Evolutionary conservation across 2,329 filamentous ascomycete species (phyloP), one percentile per base, ranked within the genome.

Genomic region (Didymella keratinophila): DNA sequence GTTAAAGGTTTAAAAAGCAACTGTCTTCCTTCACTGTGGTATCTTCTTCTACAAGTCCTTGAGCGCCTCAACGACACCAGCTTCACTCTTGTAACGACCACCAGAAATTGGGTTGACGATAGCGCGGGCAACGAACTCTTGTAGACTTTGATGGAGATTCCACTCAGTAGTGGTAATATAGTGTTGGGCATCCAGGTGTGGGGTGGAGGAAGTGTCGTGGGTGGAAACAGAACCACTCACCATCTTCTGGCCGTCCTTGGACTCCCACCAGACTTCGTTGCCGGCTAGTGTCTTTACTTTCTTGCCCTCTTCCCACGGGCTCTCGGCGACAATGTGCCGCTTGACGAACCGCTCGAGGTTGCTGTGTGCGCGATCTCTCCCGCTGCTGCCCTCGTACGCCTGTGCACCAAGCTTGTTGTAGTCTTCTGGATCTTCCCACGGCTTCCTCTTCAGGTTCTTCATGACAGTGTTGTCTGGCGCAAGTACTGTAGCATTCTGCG

Each of bases 381-480:
- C 94, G 16, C 86, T 86, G 1, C 83, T 80, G 0, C 93, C 93
- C 45, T 90, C 86, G 72, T 97, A 97, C 1, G 89, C 92, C 30
- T 87, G 78, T 1, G 84, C 82, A 0, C 92, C 92, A 3, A 90
- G 79, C 1, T 77, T 76, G 3, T 82, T 79, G 74, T 95, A 94
- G 65, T 97, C 93, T 51, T 83, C 78, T 0, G 90, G 86, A 62
- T 93, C 83, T 69, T 88, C 91, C 92, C 92, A 96, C 0, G 93
- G 93, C 76, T 97, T 98, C 51, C 89, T 84, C 0, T 93, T 91
- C 23, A 98, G 81, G 0, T 78, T 80, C 64, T 90, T 89, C 71
- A 99, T 87, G 3, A 89, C 92, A 18, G 85, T 87, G 81, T 99
- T 98, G 52, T 91, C 81, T 0, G 95, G 95, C 5, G 93, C 94